A percentile compares a stretch with the other conserved stretches of the same genome.
Evolutionary conservation across 192 early-diverging fungal genomes (phyloP).

Genomic region (Entomortierella parvispora): DNA sequence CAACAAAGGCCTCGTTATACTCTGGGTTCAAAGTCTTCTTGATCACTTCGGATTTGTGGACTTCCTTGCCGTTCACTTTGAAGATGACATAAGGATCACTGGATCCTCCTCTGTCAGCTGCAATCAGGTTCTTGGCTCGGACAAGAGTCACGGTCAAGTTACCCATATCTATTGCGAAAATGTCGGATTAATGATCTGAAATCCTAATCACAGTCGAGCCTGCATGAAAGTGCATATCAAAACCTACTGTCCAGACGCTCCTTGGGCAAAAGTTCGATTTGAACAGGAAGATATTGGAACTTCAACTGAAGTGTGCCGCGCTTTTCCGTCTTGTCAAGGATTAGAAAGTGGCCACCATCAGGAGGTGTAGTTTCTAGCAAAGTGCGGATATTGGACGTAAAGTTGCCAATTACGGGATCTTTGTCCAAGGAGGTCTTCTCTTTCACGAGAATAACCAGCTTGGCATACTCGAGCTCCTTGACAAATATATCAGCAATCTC

Average conservation of each 20-base stretch:
- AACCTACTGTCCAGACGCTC: constrained; percentile 65
- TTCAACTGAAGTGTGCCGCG: constrained; percentile 50
- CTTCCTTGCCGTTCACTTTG: constrained; percentile 68
- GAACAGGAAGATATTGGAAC: constrained; percentile 58
- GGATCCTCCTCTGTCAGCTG: constrained; percentile 76
- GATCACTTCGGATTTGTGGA: constrained; percentile 72
- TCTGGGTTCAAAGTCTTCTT: constrained; percentile 82
- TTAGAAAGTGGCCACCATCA: constrained; percentile 28
- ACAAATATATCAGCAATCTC: constrained; percentile 63
- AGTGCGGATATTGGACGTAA: constrained; percentile 23
- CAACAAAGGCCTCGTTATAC: constrained; percentile 73
- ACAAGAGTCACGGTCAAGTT: constrained; percentile 68
- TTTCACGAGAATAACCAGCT: constrained; percentile 54
- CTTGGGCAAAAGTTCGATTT: constrained; percentile 53
- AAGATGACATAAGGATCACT: constrained; percentile 82
- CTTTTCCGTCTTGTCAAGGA: constrained; percentile 32
- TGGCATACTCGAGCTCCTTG: constrained; percentile 68
- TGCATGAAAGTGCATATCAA: background rate
- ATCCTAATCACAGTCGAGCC: too few species aligned
- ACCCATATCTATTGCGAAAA: constrained; percentile 63
- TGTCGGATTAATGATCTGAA: constrained; percentile 1
- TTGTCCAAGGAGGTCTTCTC: constrained; percentile 47
- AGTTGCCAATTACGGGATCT: constrained; percentile 44
- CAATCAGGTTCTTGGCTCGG: constrained; percentile 67
- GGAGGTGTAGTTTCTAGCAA: constrained; percentile 27